These are phyloP conservation scores for Rhizodiscina lignyota DNA, from an alignment of 495 filamentous ascomycete species.

Conservation along the genomic window DNA sequence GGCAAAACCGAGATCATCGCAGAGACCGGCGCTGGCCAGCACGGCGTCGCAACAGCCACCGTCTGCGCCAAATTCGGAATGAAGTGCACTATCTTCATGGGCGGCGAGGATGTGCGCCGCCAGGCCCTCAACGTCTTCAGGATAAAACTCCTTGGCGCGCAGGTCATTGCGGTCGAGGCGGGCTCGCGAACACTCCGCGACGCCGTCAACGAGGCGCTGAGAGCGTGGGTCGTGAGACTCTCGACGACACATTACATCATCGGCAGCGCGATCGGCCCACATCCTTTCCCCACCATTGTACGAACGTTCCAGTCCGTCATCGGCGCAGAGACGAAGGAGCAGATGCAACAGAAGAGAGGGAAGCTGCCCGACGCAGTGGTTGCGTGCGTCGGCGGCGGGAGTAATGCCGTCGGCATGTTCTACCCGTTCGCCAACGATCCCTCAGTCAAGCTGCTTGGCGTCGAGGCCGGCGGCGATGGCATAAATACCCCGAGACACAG, in stretches of 20 bases:
- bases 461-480: conserved; percentile 94
- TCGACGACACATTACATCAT: conserved; percentile 94
- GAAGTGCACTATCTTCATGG: conserved; percentile 94
- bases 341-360: conserved; percentile 62
- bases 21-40: conserved; percentile 91
- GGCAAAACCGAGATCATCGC: conserved; percentile 92
- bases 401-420: conserved; percentile 89
- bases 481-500: conserved; percentile 76
- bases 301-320: conserved; percentile 91
- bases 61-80: conserved; percentile 95
- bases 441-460: conserved; percentile 74
- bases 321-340: conserved; percentile 78
- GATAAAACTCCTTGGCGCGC: conserved; percentile 86
- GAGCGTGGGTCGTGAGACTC: conserved; percentile 74
- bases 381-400: conserved; percentile 88
- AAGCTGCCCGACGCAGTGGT: conserved; percentile 92
- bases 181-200: conserved; percentile 79
- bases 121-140: conserved; percentile 94
- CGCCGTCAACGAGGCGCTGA: conserved; percentile 85
- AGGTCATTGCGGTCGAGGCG: conserved; percentile 73
- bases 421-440: conserved; percentile 81
- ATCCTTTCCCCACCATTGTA: conserved; percentile 92
- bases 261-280: conserved; percentile 84
- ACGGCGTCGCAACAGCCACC: conserved; percentile 88
- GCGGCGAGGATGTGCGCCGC: conserved; percentile 80